These are phyloP conservation scores for Mallotus japonicus DNA, from an alignment of 441 rosid species.

Conservation along the genomic window DNA sequence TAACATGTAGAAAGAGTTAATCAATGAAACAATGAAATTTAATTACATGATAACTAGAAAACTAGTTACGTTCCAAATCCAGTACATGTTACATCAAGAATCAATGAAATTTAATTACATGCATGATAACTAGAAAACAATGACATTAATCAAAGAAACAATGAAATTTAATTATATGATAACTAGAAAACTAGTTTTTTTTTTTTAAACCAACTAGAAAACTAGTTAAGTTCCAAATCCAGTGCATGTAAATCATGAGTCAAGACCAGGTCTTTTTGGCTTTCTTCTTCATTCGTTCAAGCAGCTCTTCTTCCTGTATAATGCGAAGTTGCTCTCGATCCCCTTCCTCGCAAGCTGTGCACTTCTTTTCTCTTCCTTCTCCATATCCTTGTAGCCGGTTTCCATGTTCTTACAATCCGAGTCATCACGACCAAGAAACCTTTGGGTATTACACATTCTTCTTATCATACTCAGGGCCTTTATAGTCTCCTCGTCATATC, in stretches of 20 bases:
- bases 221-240: no score
- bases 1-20: not conserved
- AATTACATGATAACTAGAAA: not conserved
- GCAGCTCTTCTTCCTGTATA: constrained; percentile 16
- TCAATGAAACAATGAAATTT: not conserved
- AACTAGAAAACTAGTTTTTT: no score
- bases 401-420: constrained; percentile 12
- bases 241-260: no score
- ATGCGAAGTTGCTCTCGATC: constrained; percentile 20
- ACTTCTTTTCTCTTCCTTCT: constrained; percentile 25
- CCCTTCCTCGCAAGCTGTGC: constrained; percentile 16
- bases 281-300: not conserved
- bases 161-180: not conserved
- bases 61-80: no score
- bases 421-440: constrained; percentile 25
- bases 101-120: not conserved
- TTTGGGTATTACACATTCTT: constrained; percentile 19
- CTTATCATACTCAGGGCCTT: constrained; percentile 16
- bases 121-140: no score
- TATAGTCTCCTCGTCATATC: not conserved
- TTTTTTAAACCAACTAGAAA: no score
- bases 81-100: no score
- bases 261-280: not conserved
- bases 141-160: not conserved
- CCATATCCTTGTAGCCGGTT: constrained; percentile 13